These are phyloP conservation scores for Trichoderma afroharzianum DNA, from an alignment of 2,329 filamentous ascomycete genomes.

Conservation along the genomic window DNA sequence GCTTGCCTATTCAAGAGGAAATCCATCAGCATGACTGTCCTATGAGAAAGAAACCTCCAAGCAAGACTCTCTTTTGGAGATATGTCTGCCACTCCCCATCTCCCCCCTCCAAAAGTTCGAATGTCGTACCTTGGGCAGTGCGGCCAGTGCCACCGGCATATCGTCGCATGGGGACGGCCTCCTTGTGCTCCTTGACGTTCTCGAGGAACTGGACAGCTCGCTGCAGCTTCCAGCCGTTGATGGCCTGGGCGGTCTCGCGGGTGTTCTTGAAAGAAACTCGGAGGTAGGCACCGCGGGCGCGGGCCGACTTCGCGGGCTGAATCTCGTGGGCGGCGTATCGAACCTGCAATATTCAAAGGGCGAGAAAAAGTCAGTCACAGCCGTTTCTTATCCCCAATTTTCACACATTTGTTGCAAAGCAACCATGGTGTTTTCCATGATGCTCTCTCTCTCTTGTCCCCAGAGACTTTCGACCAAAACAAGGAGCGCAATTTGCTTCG, in stretches of 20 bases:
- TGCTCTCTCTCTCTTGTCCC: not conserved
- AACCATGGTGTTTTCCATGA: not conserved
- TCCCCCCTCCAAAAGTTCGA: not conserved
- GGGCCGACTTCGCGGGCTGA: constrained; percentile 86
- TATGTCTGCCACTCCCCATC: not conserved
- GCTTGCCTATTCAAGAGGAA: constrained; percentile 68
- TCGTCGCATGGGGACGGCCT: constrained; percentile 97
- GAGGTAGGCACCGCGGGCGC: constrained; percentile 97
- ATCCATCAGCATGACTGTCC: constrained; percentile 27
- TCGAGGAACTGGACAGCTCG: constrained; percentile 95
- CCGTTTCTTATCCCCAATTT: not conserved
- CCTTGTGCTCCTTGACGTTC: constrained; percentile 95
- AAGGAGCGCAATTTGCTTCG: not conserved
- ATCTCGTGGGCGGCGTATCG: constrained; percentile 94
- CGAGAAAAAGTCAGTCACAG: constrained; percentile 25
- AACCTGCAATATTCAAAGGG: constrained; percentile 55
- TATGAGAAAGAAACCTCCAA: not conserved
- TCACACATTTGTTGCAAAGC: not conserved
- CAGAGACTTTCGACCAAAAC: not conserved
- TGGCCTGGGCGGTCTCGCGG: constrained; percentile 97
- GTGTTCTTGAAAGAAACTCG: constrained; percentile 99
- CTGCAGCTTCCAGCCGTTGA: constrained; percentile 98
- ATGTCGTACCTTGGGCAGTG: constrained; percentile 88
- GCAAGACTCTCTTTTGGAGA: not conserved
- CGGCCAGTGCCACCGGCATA: constrained; percentile 95